Conservation (phyloP, 306 rosid genomes). For the Medicago ruthenica region DNA sequence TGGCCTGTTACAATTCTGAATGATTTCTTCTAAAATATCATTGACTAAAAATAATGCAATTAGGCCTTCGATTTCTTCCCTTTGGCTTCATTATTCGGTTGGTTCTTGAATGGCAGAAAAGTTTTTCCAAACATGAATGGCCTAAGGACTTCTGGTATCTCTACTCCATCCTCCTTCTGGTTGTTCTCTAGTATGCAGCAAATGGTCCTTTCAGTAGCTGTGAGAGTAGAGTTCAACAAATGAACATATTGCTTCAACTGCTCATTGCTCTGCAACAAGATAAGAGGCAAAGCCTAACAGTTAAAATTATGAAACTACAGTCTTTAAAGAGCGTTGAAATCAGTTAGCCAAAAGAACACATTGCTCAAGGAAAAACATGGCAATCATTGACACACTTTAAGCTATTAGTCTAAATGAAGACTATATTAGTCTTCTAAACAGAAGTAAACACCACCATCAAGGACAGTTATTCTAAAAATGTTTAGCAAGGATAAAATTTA, state of each 20-base stretch:
- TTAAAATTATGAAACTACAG: conserved; percentile 27
- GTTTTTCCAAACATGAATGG: conserved; percentile 81
- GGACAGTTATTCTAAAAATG: conserved; percentile 23
- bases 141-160: conserved; percentile 74
- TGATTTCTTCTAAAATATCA: conserved; percentile 43
- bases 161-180: conserved; percentile 91
- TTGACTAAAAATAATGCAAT: conserved; percentile 52
- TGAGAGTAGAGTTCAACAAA: conserved; percentile 90
- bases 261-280: conserved; percentile 72
- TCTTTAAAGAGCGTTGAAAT: not conserved
- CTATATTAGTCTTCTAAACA: conserved; percentile 9
- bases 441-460: conserved; percentile 10
- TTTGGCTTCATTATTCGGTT: conserved; percentile 70
- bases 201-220: conserved; percentile 94
- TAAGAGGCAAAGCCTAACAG: conserved; percentile 30
- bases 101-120: conserved; percentile 82
- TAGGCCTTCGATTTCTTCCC: conserved; percentile 99
- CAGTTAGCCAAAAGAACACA: conserved; percentile 8
- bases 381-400: not conserved
- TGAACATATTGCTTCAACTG: conserved; percentile 84
- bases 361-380: not conserved
- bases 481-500: conserved; percentile 1
- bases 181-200: conserved; percentile 95
- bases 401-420: conserved; percentile 7
- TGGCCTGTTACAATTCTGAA: conserved; percentile 44